These are phyloP conservation scores for Suillus alpinus DNA, from an alignment of 768 basidiomycete species.

Conservation along the genomic window DNA sequence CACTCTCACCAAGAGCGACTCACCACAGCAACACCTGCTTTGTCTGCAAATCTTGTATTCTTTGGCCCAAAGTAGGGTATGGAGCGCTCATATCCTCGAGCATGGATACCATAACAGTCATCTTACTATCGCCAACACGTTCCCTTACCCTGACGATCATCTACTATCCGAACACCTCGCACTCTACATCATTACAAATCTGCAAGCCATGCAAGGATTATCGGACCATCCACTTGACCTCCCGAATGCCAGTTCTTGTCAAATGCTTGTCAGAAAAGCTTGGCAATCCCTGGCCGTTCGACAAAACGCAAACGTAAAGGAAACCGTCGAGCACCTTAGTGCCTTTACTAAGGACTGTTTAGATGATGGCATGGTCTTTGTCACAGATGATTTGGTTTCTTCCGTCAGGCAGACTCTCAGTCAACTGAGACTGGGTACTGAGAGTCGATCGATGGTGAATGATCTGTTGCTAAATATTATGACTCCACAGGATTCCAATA, in stretches of 20 bases:
- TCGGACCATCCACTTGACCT: not conserved
- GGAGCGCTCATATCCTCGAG: slow-evolving; percentile 1
- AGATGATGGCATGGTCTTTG: not conserved
- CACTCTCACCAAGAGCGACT: not conserved
- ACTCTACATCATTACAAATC: slow-evolving; percentile 4
- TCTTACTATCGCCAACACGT: slow-evolving; percentile 3
- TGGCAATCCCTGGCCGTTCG: not conserved
- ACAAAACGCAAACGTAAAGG: not conserved
- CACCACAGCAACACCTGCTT: not conserved
- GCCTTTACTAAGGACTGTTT: not conserved
- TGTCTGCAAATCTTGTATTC: slow-evolving; percentile 7
- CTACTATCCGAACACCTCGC: slow-evolving; percentile 1
- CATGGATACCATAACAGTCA: not conserved
- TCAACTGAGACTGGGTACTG: not conserved
- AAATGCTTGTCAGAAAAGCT: not conserved
- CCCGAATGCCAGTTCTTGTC: not conserved
- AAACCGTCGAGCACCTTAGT: not conserved
- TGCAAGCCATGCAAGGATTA: not conserved
- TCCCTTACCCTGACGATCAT: not conserved
- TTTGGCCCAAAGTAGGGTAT: not conserved
- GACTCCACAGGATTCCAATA: not conserved
- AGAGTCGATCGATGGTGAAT: not conserved
- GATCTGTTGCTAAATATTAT: not conserved
- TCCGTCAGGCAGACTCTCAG: not conserved
- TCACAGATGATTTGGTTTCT: not conserved